Evolutionary conservation across 1,139 yeast genomes (phyloP).

Genomic region (Scheffersomyces cryptocercus): DNA sequence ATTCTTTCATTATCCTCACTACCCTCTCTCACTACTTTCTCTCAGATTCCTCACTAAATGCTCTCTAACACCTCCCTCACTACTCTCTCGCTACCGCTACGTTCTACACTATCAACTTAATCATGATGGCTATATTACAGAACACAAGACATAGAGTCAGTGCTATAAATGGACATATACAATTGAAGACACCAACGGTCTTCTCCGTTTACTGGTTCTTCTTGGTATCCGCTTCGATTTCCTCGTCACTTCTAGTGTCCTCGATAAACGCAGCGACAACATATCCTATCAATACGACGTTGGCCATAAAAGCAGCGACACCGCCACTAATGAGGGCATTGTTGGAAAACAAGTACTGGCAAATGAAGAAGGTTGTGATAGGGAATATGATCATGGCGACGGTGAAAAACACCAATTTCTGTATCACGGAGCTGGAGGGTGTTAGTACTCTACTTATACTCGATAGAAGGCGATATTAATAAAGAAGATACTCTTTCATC

Average conservation of each 20-base stretch:
- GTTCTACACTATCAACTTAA: too few species aligned
- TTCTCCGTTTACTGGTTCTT: constrained; percentile 17
- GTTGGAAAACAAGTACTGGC: constrained; percentile 50
- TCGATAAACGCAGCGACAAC: constrained; percentile 86
- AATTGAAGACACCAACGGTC: not conserved
- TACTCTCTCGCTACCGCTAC: too few species aligned
- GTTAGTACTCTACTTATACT: constrained; percentile 2
- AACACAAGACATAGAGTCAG: too few species aligned
- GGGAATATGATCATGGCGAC: constrained; percentile 88
- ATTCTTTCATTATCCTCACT: too few species aligned
- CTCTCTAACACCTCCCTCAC: too few species aligned
- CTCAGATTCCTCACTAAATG: too few species aligned
- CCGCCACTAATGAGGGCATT: constrained; percentile 86
- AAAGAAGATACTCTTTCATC: not conserved
- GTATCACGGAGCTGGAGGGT: constrained; percentile 54
- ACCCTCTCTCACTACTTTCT: too few species aligned
- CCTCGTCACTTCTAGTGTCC: constrained; percentile 48
- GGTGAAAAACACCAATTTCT: constrained; percentile 81
- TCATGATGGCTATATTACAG: too few species aligned
- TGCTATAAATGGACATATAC: too few species aligned
- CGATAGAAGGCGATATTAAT: not conserved
- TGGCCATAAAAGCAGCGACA: constrained; percentile 83
- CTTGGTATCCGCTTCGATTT: constrained; percentile 28
- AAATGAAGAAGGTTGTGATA: constrained; percentile 65
- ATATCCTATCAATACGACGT: constrained; percentile 81